Conservation (phyloP, 148 eudicot species). For the Camellia lanceoleosa region DNA sequence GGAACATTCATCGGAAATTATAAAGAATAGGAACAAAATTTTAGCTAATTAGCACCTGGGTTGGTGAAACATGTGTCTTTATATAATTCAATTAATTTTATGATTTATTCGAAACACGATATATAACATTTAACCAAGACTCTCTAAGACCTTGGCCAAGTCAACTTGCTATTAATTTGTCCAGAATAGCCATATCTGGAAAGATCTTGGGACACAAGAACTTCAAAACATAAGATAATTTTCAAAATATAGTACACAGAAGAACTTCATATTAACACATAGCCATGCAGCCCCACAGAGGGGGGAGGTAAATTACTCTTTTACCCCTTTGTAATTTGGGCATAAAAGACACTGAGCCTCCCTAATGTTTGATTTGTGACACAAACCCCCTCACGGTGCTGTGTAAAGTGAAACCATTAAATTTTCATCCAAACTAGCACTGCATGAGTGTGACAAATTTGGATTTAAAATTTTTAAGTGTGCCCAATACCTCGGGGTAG, state of each 20-base stretch:
- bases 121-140: not conserved
- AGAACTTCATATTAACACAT: not conserved
- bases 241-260: not conserved
- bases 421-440: too few species aligned
- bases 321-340: too few species aligned
- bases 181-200: not conserved
- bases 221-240: not conserved
- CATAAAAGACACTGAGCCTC: too few species aligned
- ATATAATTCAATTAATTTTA: not conserved
- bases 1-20: constrained; percentile 14
- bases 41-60: not conserved
- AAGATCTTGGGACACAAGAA: not conserved
- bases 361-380: too few species aligned
- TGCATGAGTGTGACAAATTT: too few species aligned
- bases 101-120: not conserved
- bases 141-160: not conserved
- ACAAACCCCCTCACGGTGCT: too few species aligned
- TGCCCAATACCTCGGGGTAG: too few species aligned
- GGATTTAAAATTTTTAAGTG: too few species aligned
- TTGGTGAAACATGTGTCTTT: not conserved
- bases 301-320: too few species aligned
- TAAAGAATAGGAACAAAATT: not conserved
- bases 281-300: not conserved
- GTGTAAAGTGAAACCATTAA: too few species aligned
- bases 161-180: not conserved